Evolutionary conservation across 2,329 filamentous ascomycete species (phyloP).

Genomic region (Fusarium bactridioides): DNA sequence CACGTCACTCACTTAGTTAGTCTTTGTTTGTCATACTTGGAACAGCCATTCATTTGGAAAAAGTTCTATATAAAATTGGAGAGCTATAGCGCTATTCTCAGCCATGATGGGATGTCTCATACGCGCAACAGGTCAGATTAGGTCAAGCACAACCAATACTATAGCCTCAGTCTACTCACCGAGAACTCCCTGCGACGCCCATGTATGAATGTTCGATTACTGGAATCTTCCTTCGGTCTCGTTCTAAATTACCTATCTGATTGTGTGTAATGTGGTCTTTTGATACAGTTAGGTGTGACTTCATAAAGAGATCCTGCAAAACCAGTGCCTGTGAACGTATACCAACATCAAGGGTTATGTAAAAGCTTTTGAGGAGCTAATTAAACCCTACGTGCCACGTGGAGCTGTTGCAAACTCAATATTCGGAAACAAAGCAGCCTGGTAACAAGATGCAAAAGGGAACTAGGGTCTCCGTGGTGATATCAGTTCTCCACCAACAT

Average conservation of each 20-base stretch:
- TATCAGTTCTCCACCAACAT: background rate
- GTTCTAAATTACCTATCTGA: background rate
- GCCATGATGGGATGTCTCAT: background rate
- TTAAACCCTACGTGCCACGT: no score
- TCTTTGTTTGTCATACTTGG: background rate
- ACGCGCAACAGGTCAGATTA: background rate
- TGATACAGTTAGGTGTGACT: background rate
- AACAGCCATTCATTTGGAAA: background rate
- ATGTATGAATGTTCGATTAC: no score
- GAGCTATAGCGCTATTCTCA: background rate
- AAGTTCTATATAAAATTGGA: accelerated
- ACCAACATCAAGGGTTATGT: no score
- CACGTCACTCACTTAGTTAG: background rate
- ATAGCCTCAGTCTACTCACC: background rate
- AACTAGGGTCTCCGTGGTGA: background rate
- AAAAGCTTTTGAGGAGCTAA: no score
- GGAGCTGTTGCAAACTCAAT: no score
- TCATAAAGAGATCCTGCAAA: no score
- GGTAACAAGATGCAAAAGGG: no score
- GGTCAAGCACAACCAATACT: background rate
- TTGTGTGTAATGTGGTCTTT: background rate
- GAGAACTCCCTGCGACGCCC: no score
- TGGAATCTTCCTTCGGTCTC: no score
- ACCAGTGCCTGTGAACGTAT: no score
- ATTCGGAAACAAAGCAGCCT: no score